A percentile compares a stretch with the other conserved stretches of the same genome.
Conservation (phyloP, 495 filamentous ascomycete genomes). For the Rostrohypoxylon terebratum region DNA sequence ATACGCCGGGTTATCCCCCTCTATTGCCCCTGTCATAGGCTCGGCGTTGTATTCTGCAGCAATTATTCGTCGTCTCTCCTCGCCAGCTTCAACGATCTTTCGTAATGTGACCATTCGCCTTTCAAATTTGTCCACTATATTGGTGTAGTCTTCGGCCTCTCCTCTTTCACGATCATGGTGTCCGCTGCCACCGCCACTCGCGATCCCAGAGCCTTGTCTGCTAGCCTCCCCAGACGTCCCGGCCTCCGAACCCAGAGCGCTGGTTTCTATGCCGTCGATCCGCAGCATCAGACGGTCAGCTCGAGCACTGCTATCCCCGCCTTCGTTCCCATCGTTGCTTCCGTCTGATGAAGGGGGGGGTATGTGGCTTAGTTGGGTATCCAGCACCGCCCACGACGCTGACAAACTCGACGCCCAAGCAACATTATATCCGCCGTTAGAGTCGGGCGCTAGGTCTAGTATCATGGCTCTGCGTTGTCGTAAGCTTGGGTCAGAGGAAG, state of each 20-base stretch:
- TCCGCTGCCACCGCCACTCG: constrained; percentile 50
- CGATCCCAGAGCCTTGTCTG: constrained; percentile 46
- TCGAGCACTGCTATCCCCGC: constrained; percentile 41
- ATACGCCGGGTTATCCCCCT: not conserved
- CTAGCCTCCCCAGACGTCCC: constrained; percentile 41
- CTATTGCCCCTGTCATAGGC: constrained; percentile 12
- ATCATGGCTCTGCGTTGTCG: constrained; percentile 66
- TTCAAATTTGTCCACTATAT: constrained; percentile 75
- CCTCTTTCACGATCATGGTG: constrained; percentile 51
- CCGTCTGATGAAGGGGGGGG: constrained; percentile 51
- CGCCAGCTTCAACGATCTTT: constrained; percentile 60
- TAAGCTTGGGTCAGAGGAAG: constrained; percentile 33
- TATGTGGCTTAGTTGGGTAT: constrained; percentile 54
- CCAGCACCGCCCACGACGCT: constrained; percentile 60
- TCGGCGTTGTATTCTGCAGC: constrained; percentile 13
- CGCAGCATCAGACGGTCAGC: constrained; percentile 70
- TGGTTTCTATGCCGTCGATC: constrained; percentile 69
- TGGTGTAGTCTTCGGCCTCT: constrained; percentile 58
- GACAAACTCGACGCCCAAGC: constrained; percentile 60
- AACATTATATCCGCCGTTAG: constrained; percentile 63
- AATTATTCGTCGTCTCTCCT: constrained; percentile 52
- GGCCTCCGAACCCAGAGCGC: constrained; percentile 42
- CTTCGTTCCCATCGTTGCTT: constrained; percentile 46
- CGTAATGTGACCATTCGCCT: constrained; percentile 68
- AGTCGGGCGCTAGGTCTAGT: constrained; percentile 63